These are phyloP conservation scores for Saussurea involucrata DNA, from an alignment of 129 eudicot species.

Conservation along the genomic window DNA sequence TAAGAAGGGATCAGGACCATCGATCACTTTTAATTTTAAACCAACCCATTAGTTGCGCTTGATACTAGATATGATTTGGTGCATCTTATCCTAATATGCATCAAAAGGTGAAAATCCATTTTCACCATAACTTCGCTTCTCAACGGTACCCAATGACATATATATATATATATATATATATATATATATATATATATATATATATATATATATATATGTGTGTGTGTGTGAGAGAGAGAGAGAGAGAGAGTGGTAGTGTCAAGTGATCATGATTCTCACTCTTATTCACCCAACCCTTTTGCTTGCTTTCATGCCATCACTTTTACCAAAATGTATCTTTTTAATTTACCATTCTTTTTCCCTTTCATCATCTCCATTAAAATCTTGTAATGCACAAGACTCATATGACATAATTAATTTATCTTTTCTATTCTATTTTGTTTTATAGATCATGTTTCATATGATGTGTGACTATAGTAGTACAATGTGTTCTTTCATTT, in stretches of 20 bases:
- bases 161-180: too few relatives aligned
- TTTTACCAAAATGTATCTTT: background rate
- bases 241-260: constrained; percentile 2
- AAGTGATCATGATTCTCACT: constrained; percentile 1
- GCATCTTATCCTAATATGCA: too few relatives aligned
- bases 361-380: background rate
- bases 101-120: too few relatives aligned
- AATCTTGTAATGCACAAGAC: background rate
- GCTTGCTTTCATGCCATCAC: constrained; percentile 4
- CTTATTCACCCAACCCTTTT: constrained; percentile 5
- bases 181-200: background rate
- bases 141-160: too few relatives aligned
- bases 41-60: too few relatives aligned
- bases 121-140: too few relatives aligned
- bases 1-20: too few relatives aligned
- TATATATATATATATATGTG: too few relatives aligned
- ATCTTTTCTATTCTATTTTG: background rate
- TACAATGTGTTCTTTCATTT: background rate
- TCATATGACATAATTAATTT: background rate
- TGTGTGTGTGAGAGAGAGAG: too few relatives aligned
- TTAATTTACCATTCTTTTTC: background rate
- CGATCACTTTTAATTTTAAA: too few relatives aligned
- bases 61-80: too few relatives aligned
- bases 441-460: background rate
- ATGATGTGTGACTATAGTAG: background rate